Evolutionary conservation across 257 asterid genomes (phyloP), one percentile per base, ranked within the genome.

Genomic region (Haberlea rhodopensis): DNA sequence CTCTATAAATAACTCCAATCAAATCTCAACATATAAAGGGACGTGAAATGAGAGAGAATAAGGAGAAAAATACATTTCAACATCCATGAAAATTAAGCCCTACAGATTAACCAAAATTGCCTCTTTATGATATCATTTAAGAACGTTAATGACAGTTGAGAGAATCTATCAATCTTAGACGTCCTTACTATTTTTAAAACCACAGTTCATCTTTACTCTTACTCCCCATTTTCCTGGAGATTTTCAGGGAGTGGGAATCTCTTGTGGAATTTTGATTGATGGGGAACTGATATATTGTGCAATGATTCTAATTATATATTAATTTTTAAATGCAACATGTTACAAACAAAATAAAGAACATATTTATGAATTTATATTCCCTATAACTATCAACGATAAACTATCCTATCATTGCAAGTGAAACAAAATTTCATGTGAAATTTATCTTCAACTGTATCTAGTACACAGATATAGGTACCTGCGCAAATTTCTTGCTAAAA

Each of bases 11-110:
- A 20, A 53, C 54, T 15, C 27, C 16, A 9, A 6, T 51, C 1
- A 31, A 60, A 28, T 53, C 54, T 59, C 52, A 60, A 29, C 55
- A 10, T n/a, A 60, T 20, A 9, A 71, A 45, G 45, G 21, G 10
- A 60, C 32, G 63, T 9, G 46, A 46, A 8, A 19, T 15, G 31
- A 21, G 23, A 64, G 5, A 29, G 28, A 27, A 18, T n/a, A 46
- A 32, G 21, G 26, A 64, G 25, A 26, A 40, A 21, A 40, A 6
- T 3, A 20, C 56, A 54, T 23, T 43, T 58, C 37, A 18, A 45
- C 67, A 25, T 65, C 32, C 43, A 63, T 22, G 34, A 49, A 53
- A 23, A 24, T 6, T 24, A 15, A 18, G 3, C 52, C 60, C 69
- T 43, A 8, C 2, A 34, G 13, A 13, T 2, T 18, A 32, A 49